Conservation (phyloP, 1,139 yeast genomes). For the Hansenula sp. region DNA sequence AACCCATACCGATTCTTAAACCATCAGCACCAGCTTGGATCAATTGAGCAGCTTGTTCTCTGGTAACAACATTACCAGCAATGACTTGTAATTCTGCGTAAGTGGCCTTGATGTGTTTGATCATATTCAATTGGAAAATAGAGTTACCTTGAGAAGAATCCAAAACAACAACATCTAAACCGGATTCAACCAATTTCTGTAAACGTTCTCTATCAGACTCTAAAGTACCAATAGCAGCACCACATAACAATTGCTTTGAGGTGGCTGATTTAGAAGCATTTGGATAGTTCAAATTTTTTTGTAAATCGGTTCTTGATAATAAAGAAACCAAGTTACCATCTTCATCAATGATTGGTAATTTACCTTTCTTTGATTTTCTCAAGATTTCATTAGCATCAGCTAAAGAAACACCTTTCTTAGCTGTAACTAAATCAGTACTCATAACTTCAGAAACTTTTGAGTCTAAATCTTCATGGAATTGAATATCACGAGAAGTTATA, state of each 20-base stretch:
- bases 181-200: conserved; percentile 84
- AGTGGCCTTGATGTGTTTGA: conserved; percentile 81
- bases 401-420: conserved; percentile 75
- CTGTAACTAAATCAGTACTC: conserved; percentile 88
- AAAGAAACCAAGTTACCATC: conserved; percentile 77
- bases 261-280: conserved; percentile 89
- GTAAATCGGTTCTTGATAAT: conserved; percentile 93
- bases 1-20: conserved; percentile 99
- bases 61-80: conserved; percentile 98
- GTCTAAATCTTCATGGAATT: conserved; percentile 76
- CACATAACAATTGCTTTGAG: conserved; percentile 95
- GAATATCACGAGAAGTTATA: conserved; percentile 94
- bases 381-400: conserved; percentile 86
- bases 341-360: conserved; percentile 86
- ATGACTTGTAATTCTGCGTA: conserved; percentile 81
- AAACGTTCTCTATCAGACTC: conserved; percentile 86
- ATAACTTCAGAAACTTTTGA: conserved; percentile 71
- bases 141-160: conserved; percentile 99
- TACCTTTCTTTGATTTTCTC: conserved; percentile 94
- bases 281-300: conserved; percentile 92
- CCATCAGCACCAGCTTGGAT: conserved; percentile 98
- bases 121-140: conserved; percentile 87
- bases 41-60: conserved; percentile 97
- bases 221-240: conserved; percentile 97
- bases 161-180: conserved; percentile 91